phyloP scores from a whole-genome alignment of 2,329 filamentous ascomycete species.

The Aciculosporium take region DNA sequence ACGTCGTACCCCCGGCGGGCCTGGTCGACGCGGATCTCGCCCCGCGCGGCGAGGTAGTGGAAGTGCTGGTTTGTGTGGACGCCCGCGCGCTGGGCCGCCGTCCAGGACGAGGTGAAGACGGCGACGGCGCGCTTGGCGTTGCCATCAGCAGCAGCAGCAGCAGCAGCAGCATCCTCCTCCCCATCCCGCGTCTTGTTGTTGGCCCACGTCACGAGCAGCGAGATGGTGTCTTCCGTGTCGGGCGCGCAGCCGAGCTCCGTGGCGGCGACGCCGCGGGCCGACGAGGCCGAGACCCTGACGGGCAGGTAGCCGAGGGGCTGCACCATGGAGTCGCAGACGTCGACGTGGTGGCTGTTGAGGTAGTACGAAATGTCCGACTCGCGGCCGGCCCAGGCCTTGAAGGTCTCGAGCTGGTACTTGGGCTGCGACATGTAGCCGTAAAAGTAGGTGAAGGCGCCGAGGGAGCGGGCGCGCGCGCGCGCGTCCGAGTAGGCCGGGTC shows the following conservation, averaged over 20 bases:
- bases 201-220: conserved; percentile 76
- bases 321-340: conserved; percentile 87
- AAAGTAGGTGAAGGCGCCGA: conserved; percentile 97
- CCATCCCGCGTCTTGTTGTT: too few species aligned
- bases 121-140: conserved; percentile 62
- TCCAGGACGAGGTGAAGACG: conserved; percentile 91
- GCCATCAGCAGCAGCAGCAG: too few species aligned
- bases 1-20: conserved; percentile 91
- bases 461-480: conserved; percentile 54
- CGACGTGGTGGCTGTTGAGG: conserved; percentile 87
- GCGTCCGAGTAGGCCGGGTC: conserved; percentile 89
- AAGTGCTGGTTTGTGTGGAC: conserved; percentile 98
- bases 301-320: conserved; percentile 57
- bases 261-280: conserved; percentile 68
- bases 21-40: conserved; percentile 82
- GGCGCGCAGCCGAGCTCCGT: conserved; percentile 63
- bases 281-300: conserved; percentile 63
- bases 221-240: conserved; percentile 86
- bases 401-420: conserved; percentile 83
- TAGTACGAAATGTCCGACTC: conserved; percentile 95
- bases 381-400: conserved; percentile 85
- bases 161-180: too few species aligned
- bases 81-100: conserved; percentile 78
- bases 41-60: conserved; percentile 75
- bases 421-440: conserved; percentile 94